A percentile compares a stretch with the other conserved stretches of the same genome.
Conservation (phyloP, 23 red algal genomes). For the Agarophyton chilense region DNA sequence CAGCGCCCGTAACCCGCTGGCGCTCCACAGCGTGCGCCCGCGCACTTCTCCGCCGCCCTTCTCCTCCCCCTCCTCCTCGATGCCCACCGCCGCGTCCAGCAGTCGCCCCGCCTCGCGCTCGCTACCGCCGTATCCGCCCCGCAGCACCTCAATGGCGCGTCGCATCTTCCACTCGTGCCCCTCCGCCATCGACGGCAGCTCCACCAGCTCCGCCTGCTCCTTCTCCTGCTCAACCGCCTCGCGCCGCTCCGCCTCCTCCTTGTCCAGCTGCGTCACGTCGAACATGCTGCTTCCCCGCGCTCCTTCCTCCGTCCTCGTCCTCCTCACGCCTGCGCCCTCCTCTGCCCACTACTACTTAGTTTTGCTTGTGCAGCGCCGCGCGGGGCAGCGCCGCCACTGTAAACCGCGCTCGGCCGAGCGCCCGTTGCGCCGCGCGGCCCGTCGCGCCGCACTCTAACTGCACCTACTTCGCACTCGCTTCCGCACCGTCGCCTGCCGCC, state of each 20-base stretch:
- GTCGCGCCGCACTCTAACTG: too few relatives aligned
- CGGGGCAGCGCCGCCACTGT: not conserved
- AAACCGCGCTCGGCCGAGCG: too few relatives aligned
- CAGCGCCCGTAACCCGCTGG: constrained; percentile 4
- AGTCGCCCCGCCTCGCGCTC: not conserved
- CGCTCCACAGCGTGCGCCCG: constrained; percentile 10
- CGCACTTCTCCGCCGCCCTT: not conserved
- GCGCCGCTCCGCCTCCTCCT: not conserved
- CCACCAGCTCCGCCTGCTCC: not conserved
- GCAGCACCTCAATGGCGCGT: not conserved
- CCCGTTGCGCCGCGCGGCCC: too few relatives aligned
- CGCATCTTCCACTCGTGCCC: not conserved
- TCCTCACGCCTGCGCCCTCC: not conserved
- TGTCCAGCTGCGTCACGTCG: not conserved
- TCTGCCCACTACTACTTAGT: not conserved
- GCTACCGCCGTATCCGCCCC: not conserved
- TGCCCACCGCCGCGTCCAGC: constrained; percentile 42
- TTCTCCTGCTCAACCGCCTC: not conserved
- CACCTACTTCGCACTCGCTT: too few relatives aligned
- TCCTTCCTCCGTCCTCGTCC: not conserved
- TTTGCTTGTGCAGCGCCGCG: not conserved
- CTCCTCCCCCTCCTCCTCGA: not conserved
- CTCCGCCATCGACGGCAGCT: not conserved
- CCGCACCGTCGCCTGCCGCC: too few relatives aligned
- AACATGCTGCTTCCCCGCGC: not conserved